Conservation (phyloP, 108 stramenopile genomes). For the Craspedostauros australis region DNA sequence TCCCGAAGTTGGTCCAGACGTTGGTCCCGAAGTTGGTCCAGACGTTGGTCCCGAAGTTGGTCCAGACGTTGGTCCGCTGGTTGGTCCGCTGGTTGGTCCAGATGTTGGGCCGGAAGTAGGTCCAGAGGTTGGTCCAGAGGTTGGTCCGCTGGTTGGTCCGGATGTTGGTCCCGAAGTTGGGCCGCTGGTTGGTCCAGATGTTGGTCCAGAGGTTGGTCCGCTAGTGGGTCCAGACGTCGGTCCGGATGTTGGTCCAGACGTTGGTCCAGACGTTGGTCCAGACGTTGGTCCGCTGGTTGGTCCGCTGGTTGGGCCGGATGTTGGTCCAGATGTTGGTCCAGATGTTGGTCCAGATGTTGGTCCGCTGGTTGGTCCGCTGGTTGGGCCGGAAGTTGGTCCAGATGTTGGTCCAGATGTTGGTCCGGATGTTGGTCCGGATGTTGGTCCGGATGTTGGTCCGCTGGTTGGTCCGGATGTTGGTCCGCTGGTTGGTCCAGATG, state of each 20-base stretch:
- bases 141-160: slow-evolving; percentile 1
- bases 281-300: slow-evolving; percentile 5
- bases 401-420: slow-evolving; percentile 4
- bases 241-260: slow-evolving; percentile 7
- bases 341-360: slow-evolving; percentile 7
- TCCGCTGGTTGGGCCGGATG: background rate
- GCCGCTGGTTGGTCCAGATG: slow-evolving; percentile 8
- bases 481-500: slow-evolving; percentile 1
- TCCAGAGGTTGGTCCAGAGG: background rate
- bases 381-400: slow-evolving; percentile 7
- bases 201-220: background rate
- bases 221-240: slow-evolving; percentile 3
- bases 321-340: slow-evolving; percentile 7
- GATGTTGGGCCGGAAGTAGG: slow-evolving; percentile 1
- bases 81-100: slow-evolving; percentile 1
- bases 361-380: background rate
- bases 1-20: background rate
- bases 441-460: slow-evolving; percentile 3
- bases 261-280: slow-evolving; percentile 1
- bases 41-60: slow-evolving; percentile 1
- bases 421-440: background rate
- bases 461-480: slow-evolving; percentile 2
- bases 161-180: too few species aligned
- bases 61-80: background rate
- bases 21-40: slow-evolving; percentile 1